A percentile compares a stretch with the other conserved stretches of the same genome.
Evolutionary conservation across 495 filamentous ascomycete genomes (phyloP).

Genomic region (Lasiosphaeriaceae sp.): DNA sequence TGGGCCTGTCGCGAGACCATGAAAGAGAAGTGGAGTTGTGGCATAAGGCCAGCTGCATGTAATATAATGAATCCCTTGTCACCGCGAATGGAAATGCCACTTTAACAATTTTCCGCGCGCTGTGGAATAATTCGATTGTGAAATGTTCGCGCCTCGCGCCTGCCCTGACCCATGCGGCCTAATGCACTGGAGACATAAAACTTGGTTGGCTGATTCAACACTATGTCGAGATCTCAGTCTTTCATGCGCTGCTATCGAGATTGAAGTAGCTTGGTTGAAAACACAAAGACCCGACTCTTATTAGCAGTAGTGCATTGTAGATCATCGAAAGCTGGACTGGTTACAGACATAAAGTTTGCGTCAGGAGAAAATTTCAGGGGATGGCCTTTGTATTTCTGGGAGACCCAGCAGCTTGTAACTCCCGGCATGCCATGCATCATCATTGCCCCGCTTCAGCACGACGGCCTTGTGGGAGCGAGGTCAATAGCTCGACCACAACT

Average conservation of each 20-base stretch:
- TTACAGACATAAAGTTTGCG: no score
- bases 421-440: not conserved
- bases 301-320: no score
- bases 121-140: no score
- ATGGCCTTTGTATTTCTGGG: not conserved
- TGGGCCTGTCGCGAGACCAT: conserved; percentile 7
- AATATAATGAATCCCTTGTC: conserved; percentile 15
- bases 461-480: not conserved
- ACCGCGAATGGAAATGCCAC: conserved; percentile 10
- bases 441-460: not conserved
- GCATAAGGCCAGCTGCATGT: conserved; percentile 28
- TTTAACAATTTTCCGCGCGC: conserved; percentile 1
- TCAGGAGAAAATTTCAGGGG: not conserved
- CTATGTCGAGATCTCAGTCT: not conserved
- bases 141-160: not conserved
- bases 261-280: no score
- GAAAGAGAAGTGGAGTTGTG: conserved; percentile 11
- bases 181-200: not conserved
- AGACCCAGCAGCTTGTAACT: not conserved
- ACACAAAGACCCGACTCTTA: no score
- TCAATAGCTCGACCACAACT: not conserved
- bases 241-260: no score
- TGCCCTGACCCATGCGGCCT: not conserved
- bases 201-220: not conserved
- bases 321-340: no score